Evolutionary conservation across 2,329 filamentous ascomycete species (phyloP).

Genomic region (Colletotrichum melonis): DNA sequence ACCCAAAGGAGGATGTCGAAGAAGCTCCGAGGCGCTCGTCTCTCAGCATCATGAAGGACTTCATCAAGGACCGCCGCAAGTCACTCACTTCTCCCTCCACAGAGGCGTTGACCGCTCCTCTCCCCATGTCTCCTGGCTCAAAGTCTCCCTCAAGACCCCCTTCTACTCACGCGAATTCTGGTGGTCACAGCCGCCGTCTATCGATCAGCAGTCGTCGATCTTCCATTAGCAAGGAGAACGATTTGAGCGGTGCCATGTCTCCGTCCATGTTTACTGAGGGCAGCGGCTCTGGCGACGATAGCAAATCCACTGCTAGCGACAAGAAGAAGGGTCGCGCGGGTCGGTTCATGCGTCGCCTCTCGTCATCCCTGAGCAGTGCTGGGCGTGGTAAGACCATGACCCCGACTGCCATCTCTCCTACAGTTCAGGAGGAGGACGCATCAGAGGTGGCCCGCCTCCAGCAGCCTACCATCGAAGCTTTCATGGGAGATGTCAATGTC

Average conservation of each 20-base stretch:
- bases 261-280: conserved; percentile 56
- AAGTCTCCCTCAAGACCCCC: conserved; percentile 59
- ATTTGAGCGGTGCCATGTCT: conserved; percentile 44
- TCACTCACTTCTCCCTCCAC: conserved; percentile 61
- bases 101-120: conserved; percentile 49
- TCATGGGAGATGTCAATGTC: conserved; percentile 92
- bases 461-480: conserved; percentile 64
- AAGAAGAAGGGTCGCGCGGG: conserved; percentile 64
- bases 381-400: conserved; percentile 56
- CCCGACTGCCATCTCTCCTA: conserved; percentile 59
- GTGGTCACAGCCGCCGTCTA: conserved; percentile 67
- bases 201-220: conserved; percentile 74
- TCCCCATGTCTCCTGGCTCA: conserved; percentile 42
- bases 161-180: conserved; percentile 53
- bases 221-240: conserved; percentile 59
- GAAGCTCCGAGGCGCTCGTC: conserved; percentile 65
- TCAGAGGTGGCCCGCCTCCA: conserved; percentile 47
- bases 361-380: conserved; percentile 60
- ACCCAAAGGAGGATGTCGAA: conserved; percentile 47
- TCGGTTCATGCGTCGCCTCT: conserved; percentile 69
- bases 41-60: conserved; percentile 68
- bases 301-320: conserved; percentile 53
- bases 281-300: conserved; percentile 60
- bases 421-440: conserved; percentile 61
- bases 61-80: conserved; percentile 69